Evolutionary conservation across 108 stramenopile genomes (phyloP), one percentile per base, ranked within the genome.

Genomic region (Schizochytrium sp.): DNA sequence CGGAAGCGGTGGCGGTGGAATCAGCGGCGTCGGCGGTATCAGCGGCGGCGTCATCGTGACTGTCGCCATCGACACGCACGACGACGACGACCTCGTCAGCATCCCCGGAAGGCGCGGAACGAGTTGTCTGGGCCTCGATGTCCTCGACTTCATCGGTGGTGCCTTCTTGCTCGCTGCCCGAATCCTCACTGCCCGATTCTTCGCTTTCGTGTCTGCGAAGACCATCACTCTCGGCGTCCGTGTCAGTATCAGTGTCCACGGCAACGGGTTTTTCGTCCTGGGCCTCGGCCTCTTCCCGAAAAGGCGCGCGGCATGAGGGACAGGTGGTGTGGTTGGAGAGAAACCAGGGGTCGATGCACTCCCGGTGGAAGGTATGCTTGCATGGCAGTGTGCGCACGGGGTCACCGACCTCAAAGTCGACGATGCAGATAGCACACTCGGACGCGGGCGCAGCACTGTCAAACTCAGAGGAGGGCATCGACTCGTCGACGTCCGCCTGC

Each of bases 321-420:
- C 89, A 89, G 51, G 12, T 72, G 12, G 89, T 48, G 23, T 89
- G 76, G 63, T 29, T 44, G 5, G 72, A 58, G 21, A 60, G 45
- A 6, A 88, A 72, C 89, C 89, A 89, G 8, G 18, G 47, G 72
- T 76, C 89, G 19, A 87, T 41, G 89, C 89, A 89, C 29, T 48
- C 25, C 14, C 23, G 19, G 83, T 89, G 89, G 47, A 83, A 89
- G 44, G 23, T 18, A 57, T 89, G 89, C n/a, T 53, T 10, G 89
- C 89, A 89, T 14, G 89, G 76, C 58, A 89, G 5, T 12, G 45
- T 23, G 44, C 83, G 51, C 10, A 89, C n/a, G 18, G 10, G 48
- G 16, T 89, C 89, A 28, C 89, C 89, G 28, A 5, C 60, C 25
- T 55, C 89, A 59, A 89, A 87, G 57, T 83, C 48, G 44, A 58